Conservation (phyloP, 129 eudicot genomes). For the Rutidosis leptorrhynchoides region DNA sequence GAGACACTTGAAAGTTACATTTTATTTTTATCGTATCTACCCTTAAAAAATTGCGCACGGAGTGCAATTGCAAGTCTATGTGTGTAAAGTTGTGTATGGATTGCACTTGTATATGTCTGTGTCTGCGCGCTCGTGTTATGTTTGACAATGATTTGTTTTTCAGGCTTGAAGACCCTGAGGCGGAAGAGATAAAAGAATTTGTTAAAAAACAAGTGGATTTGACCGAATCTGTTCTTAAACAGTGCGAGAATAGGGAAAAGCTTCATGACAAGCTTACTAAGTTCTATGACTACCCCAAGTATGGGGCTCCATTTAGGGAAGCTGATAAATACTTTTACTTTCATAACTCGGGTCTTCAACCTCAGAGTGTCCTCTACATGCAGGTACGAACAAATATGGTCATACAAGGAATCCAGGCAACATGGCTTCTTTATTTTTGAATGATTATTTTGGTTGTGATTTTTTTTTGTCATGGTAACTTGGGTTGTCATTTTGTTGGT, state of each 20-base stretch:
- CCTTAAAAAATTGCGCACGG: too few relatives aligned
- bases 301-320: slow-evolving; percentile 64
- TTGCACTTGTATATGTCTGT: not conserved
- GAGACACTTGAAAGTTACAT: not conserved
- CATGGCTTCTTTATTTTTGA: not conserved
- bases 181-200: slow-evolving; percentile 77
- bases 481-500: slow-evolving; percentile 4
- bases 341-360: slow-evolving; percentile 85
- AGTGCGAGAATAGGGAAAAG: slow-evolving; percentile 75
- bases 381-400: too few relatives aligned
- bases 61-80: too few relatives aligned
- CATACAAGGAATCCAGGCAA: too few relatives aligned
- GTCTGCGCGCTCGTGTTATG: not conserved
- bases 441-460: not conserved
- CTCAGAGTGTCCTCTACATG: slow-evolving; percentile 81
- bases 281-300: slow-evolving; percentile 74
- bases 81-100: not conserved
- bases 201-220: slow-evolving; percentile 76
- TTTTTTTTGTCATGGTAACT: not conserved
- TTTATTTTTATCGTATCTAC: not conserved
- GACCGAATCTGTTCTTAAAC: slow-evolving; percentile 70
- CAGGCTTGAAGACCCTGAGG: slow-evolving; percentile 98
- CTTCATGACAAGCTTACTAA: slow-evolving; percentile 67
- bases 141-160: slow-evolving; percentile 10
- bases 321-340: slow-evolving; percentile 87